phyloP scores from a whole-genome alignment of 2,329 filamentous ascomycete genomes.

The Fusarium compactum region DNA sequence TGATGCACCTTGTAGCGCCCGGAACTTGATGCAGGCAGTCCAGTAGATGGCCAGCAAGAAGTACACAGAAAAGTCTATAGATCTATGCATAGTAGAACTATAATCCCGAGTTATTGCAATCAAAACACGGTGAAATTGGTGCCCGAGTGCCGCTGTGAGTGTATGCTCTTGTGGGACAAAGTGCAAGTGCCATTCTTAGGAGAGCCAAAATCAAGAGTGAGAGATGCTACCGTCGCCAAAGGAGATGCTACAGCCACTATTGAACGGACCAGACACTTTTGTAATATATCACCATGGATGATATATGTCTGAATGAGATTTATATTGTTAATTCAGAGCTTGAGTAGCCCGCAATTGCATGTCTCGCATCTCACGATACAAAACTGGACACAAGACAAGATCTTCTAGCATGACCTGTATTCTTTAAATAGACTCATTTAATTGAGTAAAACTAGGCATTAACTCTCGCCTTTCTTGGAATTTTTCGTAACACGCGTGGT shows the following conservation, averaged over 20 bases:
- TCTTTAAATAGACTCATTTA: neutral
- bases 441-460: too few species aligned
- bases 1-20: neutral
- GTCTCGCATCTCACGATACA: neutral
- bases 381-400: neutral
- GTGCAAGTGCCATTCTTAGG: neutral
- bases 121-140: neutral
- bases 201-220: neutral
- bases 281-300: accelerated
- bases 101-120: neutral
- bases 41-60: neutral
- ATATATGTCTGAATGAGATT: neutral
- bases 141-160: neutral
- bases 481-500: neutral
- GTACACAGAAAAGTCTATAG: neutral
- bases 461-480: too few species aligned
- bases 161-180: neutral
- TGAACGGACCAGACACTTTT: neutral
- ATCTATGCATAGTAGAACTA: too few species aligned
- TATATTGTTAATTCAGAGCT: neutral
- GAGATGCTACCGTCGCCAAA: neutral
- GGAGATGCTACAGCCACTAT: neutral
- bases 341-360: neutral
- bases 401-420: neutral
- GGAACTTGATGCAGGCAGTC: neutral